phyloP scores from a whole-genome alignment of 2,329 filamentous ascomycete species.

The Aspergillus thermomutatus region DNA sequence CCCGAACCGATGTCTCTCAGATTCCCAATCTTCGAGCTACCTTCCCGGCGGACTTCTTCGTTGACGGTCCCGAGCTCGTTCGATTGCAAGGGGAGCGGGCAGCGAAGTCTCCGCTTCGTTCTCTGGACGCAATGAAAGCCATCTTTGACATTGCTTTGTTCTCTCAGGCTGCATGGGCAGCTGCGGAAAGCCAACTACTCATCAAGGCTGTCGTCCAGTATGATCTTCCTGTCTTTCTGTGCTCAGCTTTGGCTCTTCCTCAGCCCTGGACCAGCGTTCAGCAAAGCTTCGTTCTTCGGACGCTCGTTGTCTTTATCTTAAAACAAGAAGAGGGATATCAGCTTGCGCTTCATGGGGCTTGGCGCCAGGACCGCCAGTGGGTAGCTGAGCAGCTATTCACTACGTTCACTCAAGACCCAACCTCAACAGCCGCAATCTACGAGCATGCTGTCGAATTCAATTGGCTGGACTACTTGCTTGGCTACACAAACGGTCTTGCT shows the following conservation, averaged over 20 bases:
- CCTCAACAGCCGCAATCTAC: slow-evolving; percentile 66
- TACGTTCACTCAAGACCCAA: slow-evolving; percentile 66
- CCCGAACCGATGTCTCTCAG: slow-evolving; percentile 74
- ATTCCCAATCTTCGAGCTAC: slow-evolving; percentile 79
- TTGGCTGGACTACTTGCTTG: slow-evolving; percentile 80
- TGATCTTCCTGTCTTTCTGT: slow-evolving; percentile 49
- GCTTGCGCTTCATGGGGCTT: slow-evolving; percentile 86
- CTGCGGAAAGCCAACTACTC: slow-evolving; percentile 54
- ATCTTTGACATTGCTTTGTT: slow-evolving; percentile 62
- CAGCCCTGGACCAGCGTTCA: slow-evolving; percentile 50
- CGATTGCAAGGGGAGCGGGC: slow-evolving; percentile 62
- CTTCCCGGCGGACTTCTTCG: slow-evolving; percentile 66
- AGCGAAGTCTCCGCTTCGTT: slow-evolving; percentile 81
- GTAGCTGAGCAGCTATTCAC: slow-evolving; percentile 77
- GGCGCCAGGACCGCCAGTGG: slow-evolving; percentile 87
- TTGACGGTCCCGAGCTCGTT: slow-evolving; percentile 57
- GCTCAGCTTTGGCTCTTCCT: slow-evolving; percentile 47
- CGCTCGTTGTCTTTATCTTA: slow-evolving; percentile 76
- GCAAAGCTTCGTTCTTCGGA: slow-evolving; percentile 46
- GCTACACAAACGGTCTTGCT: slow-evolving; percentile 76
- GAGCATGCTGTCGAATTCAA: slow-evolving; percentile 77
- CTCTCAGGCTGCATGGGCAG: slow-evolving; percentile 55
- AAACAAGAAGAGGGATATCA: slow-evolving; percentile 75
- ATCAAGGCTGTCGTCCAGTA: slow-evolving; percentile 59
- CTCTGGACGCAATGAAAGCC: slow-evolving; percentile 73